These are phyloP conservation scores for Beauveria varroae DNA, from an alignment of 2,329 filamentous ascomycete genomes.

Conservation along the genomic window DNA sequence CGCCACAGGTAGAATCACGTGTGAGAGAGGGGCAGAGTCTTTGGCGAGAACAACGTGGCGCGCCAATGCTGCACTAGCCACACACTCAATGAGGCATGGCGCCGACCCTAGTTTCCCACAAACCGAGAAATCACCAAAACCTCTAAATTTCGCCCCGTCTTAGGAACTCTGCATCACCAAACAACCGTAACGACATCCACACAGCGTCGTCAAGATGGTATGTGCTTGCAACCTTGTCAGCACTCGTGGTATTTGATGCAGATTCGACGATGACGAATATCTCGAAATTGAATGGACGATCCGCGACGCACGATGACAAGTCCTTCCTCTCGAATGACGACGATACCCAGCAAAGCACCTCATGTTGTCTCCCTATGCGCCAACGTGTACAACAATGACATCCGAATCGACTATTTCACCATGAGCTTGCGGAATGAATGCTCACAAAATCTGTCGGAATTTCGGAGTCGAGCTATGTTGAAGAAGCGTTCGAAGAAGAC, in stretches of 20 bases:
- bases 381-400: not conserved
- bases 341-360: not conserved
- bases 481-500: slow-evolving; percentile 13
- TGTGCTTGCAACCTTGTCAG: slow-evolving; percentile 17
- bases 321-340: slow-evolving; percentile 9
- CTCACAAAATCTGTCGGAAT: not conserved
- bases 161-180: slow-evolving; percentile 35
- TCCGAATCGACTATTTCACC: not conserved
- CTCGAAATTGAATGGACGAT: slow-evolving; percentile 13
- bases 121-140: slow-evolving; percentile 38
- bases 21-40: slow-evolving; percentile 1
- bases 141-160: slow-evolving; percentile 30
- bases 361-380: not conserved
- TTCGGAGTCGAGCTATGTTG: not conserved
- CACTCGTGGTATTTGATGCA: slow-evolving; percentile 9
- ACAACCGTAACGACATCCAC: slow-evolving; percentile 34
- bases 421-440: not conserved
- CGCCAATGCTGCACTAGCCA: slow-evolving; percentile 16
- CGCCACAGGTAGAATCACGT: slow-evolving; percentile 6
- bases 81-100: slow-evolving; percentile 25
- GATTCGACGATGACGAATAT: slow-evolving; percentile 7
- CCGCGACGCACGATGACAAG: slow-evolving; percentile 26
- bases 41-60: slow-evolving; percentile 1
- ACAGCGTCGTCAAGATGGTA: slow-evolving; percentile 44
- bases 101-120: slow-evolving; percentile 36